Base-by-base conservation (phyloP, 345 rosid species). In the Mercurialis annua region DNA sequence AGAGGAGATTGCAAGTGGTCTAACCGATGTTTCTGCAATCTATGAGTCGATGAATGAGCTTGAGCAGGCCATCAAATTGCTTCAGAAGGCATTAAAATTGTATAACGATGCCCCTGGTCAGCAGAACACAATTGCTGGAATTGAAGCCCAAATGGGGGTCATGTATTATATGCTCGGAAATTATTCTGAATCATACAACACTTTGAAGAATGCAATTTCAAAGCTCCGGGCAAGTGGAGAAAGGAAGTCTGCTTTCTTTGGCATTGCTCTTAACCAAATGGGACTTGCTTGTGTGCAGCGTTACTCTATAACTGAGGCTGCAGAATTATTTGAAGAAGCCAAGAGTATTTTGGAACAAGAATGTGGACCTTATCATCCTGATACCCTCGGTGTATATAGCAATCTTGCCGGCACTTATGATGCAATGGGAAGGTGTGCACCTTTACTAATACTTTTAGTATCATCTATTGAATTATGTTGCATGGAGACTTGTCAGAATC, bases 321-420 rank as follows among this genome's bases (percentile, higher is more conserved):
- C 90, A 0, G 92, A 84, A 59, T 76, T 86, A 66, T 94, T 94
- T 9, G 98, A 94, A 83, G 97, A 94, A 74, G 96, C 99, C 10
- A 88, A 88, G 68, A 75, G 69, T 57, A 77, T 94, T 21, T 77
- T 94, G 56, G 96, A 94, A 78, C 82, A 81, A 77, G 98, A 91
- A 76, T 82, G 78, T 44, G 98, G 99, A 51, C 92, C 96, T 16
- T 84, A 84, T 76, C 99, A 94, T 81, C 88, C 92, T 0, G 97
- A 94, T 62, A 94, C 99, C 3, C 82, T 91, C 47, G 97, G 88
- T 14, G 97, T 89, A 1, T 91, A 86, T 71, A 89, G 96, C 83
- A 94, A 94, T 56, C 90, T 94, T 11, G 98, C 99, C 9, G 98
- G 96, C 33, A 92, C 96, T 16, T 94, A 91, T 71, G 99, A 94